These are phyloP conservation scores for Cutaneotrichosporon dermatis DNA, from an alignment of 1,284 basidiomycete genomes.

Conservation along the genomic window DNA sequence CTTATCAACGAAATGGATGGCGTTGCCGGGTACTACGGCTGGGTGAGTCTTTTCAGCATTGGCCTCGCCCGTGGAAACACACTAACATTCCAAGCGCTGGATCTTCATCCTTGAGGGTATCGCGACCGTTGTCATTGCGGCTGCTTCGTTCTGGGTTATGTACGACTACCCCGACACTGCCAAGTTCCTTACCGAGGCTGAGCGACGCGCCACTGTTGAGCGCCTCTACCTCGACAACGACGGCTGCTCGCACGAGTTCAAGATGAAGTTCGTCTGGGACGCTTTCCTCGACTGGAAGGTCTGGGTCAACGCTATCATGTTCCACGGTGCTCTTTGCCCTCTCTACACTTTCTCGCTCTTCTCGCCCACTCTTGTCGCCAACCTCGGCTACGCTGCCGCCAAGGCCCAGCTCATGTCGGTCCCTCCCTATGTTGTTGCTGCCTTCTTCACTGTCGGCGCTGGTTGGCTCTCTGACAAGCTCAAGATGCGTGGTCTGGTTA, in stretches of 20 bases:
- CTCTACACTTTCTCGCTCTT: conserved; percentile 61
- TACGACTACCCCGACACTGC: conserved; percentile 77
- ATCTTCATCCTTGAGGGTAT: conserved; percentile 76
- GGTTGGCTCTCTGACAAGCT: conserved; percentile 43
- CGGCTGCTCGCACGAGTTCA: conserved; percentile 34
- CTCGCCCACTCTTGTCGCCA: conserved; percentile 38
- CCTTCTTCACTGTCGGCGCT: conserved; percentile 37
- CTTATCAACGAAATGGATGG: conserved; percentile 49
- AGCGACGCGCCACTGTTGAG: conserved; percentile 49
- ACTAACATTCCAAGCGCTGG: conserved; percentile 51
- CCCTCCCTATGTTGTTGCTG: conserved; percentile 38
- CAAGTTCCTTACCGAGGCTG: conserved; percentile 64
- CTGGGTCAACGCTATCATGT: conserved; percentile 34
- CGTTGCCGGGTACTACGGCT: conserved; percentile 38
- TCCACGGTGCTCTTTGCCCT: conserved; percentile 52
- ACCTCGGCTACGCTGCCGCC: conserved; percentile 60
- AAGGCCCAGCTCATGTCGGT: conserved; percentile 59
- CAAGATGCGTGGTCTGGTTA: conserved; percentile 37
- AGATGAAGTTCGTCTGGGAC: conserved; percentile 30
- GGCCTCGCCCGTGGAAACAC: no score
- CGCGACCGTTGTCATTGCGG: conserved; percentile 61
- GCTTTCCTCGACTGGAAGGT: conserved; percentile 42
- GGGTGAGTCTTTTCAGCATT: no score
- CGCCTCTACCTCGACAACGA: conserved; percentile 35
- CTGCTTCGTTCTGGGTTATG: conserved; percentile 67